These are phyloP conservation scores for Melanopsichium pennsylvanicum DNA, from an alignment of 1,284 basidiomycete species.

Conservation along the genomic window DNA sequence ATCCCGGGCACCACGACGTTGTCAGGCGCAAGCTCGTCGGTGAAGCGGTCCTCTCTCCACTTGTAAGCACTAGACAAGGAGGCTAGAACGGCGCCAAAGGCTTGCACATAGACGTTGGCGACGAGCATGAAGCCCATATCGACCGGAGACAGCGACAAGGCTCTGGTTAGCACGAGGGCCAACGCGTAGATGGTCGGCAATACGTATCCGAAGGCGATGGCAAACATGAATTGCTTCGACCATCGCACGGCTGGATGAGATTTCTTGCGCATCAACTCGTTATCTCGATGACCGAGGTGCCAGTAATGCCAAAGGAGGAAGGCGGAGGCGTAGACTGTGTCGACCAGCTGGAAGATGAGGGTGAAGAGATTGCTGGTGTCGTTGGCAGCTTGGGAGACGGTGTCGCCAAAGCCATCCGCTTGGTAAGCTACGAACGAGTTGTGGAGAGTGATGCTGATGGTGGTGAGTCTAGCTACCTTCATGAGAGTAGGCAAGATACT, in stretches of 20 bases:
- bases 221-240: conserved; percentile 39
- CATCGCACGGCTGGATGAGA: conserved; percentile 7
- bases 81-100: conserved; percentile 45
- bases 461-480: conserved; percentile 36
- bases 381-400: conserved; percentile 22
- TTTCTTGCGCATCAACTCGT: conserved; percentile 35
- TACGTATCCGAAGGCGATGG: conserved; percentile 41
- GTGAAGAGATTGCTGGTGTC: conserved; percentile 35
- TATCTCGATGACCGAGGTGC: conserved; percentile 39
- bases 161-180: conserved; percentile 32
- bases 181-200: conserved; percentile 42
- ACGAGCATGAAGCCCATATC: conserved; percentile 51
- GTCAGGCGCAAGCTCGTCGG: conserved; percentile 33
- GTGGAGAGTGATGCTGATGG: conserved; percentile 37
- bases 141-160: conserved; percentile 12
- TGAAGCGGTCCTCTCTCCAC: conserved; percentile 52
- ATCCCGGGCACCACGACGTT: conserved; percentile 38
- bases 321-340: conserved; percentile 38
- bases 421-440: conserved; percentile 7
- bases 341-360: conserved; percentile 43
- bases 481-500: conserved; percentile 35
- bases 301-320: conserved; percentile 45
- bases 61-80: conserved; percentile 33
- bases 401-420: conserved; percentile 12
- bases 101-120: conserved; percentile 51